Base-by-base conservation (phyloP, 306 rosid genomes). In the Cyamopsis tetragonoloba region DNA sequence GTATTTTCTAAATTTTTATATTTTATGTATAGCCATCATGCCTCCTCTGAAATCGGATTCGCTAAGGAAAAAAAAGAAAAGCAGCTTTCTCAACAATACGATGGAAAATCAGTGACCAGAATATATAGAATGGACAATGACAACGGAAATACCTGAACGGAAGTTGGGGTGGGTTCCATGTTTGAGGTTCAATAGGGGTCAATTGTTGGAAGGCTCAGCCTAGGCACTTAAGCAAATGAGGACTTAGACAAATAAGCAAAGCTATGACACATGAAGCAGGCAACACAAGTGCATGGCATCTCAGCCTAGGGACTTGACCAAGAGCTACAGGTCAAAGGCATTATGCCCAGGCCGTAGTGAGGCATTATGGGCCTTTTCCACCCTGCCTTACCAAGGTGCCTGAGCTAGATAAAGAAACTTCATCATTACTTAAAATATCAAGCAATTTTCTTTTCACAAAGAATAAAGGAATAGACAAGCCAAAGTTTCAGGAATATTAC, bases 261-360 rank as follows among this genome's bases (percentile, higher is more conserved):
- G 11, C 55, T 10, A n/a, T 17, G 57, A 30, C 47, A 66, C 34
- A 72, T 19, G 64, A 18, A 72, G 38, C 35, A 61, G 35, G 70
- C 43, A 71, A 35, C 43, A 72, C 37, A 18, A 51, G 51, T 9
- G 30, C 31, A 28, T 28, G 44, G n/a, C 37, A 73, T 43, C 30
- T 73, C 47, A 51, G 19, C 37, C 11, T 24, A 28, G 37, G 66
- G 27, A 14, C 37, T 3, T 73, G 18, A 27, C 71, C 19, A 54
- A 27, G 9, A 11, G 46, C 35, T 51, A 62, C 47, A 72, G 19
- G 71, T 73, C 30, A 63, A 53, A 54, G 26, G 24, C 48, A 53
- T 28, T 54, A 22, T n/a, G 22, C 30, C 24, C 6, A 30, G 43
- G 31, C 22, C 12, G 7, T 7, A 20, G 35, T 20, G 7, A 60